Evolutionary conservation across 352 stramenopile species (phyloP), one percentile per base, ranked within the genome.

Genomic region (Pythium monospermum): DNA sequence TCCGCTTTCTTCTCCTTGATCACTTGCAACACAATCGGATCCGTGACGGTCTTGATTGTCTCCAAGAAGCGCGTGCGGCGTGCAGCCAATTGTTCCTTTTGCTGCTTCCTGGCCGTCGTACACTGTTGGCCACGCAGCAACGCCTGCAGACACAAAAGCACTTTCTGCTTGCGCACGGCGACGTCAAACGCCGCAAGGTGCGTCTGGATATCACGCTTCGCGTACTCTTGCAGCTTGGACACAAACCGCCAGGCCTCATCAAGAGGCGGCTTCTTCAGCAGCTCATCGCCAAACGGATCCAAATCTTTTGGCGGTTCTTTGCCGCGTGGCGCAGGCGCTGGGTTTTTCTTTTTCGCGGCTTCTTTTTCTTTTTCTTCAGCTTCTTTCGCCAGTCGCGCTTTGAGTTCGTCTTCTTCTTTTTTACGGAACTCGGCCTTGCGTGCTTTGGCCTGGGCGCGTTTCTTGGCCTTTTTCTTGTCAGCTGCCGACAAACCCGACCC

Each of bases 381-480:
- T 46, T 90, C 81, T 60, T 94, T 86, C 62, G 87, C 73, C 39
- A 81, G 64, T 42, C 93, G 82, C 0, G 76, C 74, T 43, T 85
- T 79, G 13, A 85, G 57, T 44, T 86, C 72, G 41, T 87, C 82
- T 51, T 85, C 77, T 37, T 83, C 73, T 64, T 84, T 87, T 49
- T 75, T 84, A 53, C 91, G 88, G 69, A 97, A 96, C 57, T 96
- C 79, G 18, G 90, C 79, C 57, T 95, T 96, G 28, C 81, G 76
- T 12, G 80, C 82, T 69, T 95, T 95, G 10, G 81, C 82, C 39
- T 94, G 81, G 38, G 91, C 95, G 41, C 71, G 77, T 59, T 35
- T 35, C 30, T 91, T 93, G 4, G 85, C 87, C 68, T 96, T 92
- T 61, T 94, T 94, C 70, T 98, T 98, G 4, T 97, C 86, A 0